Evolutionary conservation across 2,329 filamentous ascomycete genomes (phyloP), one percentile per base, ranked within the genome.

Genomic region (Monilinia fructigena): DNA sequence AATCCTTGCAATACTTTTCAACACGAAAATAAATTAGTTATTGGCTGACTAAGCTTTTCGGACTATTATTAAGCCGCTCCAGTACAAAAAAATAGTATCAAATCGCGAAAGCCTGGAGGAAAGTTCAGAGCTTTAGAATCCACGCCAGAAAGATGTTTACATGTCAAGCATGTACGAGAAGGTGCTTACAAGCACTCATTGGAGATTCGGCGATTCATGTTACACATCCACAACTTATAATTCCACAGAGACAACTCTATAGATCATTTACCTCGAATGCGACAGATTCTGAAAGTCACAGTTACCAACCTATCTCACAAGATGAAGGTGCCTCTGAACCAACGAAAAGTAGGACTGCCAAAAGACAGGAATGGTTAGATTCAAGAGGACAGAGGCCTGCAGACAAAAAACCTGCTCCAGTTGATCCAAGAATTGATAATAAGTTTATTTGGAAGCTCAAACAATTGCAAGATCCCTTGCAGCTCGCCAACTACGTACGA

Each of bases 401-500:
- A 2, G 31, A 63, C 3, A 72, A 70, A 53, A 45, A 62, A 7
- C 28, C 52, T 18, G 47, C 62, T 10, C 55, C 65, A 31, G 3
- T 48, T 2, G 42, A 52, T 23, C 50, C 47, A 31, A 60, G 61
- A 26, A 55, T 50, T n/a, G 58, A 58, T 14, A 68, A 69, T 26
- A 38, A 50, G 20, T 62, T 68, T 14, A 66, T 72, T 12, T 70
- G 71, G 55, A 68, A 75, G 65, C 70, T 75, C 12, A 68, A 63
- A 42, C 73, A 74, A 68, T 64, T 73, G 31, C 73, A 71, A 48
- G 93, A 97, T 75, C 90, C 91, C 1, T 81, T 89, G 69, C 87
- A 89, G 72, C 83, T 98, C 67, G 88, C 87, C 50, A 80, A 89
- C 48, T 86, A 89, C 63, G 87, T 96, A 53, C 80, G 81, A 63